Evolutionary conservation across 305 asterid species (phyloP), one percentile per base, ranked within the genome.

Genomic region (Fraxinus ornus): DNA sequence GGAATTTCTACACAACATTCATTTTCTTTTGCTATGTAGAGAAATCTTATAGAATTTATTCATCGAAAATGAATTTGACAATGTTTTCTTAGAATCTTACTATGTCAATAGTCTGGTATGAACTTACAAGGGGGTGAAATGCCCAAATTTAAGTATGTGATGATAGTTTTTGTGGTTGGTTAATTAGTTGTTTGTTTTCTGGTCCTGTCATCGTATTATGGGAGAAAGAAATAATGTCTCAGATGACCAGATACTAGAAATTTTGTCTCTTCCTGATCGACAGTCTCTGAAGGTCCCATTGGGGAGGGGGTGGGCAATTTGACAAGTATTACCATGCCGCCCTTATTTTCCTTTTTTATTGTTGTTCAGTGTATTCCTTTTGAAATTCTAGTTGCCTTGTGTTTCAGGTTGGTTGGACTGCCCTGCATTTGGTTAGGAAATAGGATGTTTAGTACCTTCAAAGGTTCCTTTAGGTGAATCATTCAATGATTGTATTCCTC

Each of bases 381-480:
- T 73, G 21, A 68, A 68, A 22, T 26, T 6, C 33, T 68, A 52
- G 39, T 55, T 80, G 60, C 74, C 73, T 78, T 28, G 36, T 52
- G 10, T 83, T 86, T 86, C 90, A 97, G 99, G 99, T 82, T 97
- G 99, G 99, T 86, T 97, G 91, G 98, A 97, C 52, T 97, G 98
- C 86, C 98, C 99, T 37, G 86, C 94, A 24, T 75, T 47, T 85
- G 99, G 98, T 79, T 92, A 92, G 79, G 98, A 97, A 85, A 87
- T 92, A 78, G 89, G 90, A 28, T 82, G 87, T 78, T 86, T 97
- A 86, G 88, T 97, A 86, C 99, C 99, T 84, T 97, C 99, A 79
- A 97, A 97, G 86, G 99, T 95, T 81, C 99, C 99, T 41, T 83
- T 97, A 85, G 97, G 92, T 74, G 99, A 97, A 88, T 66, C 94